phyloP scores from a whole-genome alignment of 2,329 filamentous ascomycete species.

The Aspergillus floridensis region DNA sequence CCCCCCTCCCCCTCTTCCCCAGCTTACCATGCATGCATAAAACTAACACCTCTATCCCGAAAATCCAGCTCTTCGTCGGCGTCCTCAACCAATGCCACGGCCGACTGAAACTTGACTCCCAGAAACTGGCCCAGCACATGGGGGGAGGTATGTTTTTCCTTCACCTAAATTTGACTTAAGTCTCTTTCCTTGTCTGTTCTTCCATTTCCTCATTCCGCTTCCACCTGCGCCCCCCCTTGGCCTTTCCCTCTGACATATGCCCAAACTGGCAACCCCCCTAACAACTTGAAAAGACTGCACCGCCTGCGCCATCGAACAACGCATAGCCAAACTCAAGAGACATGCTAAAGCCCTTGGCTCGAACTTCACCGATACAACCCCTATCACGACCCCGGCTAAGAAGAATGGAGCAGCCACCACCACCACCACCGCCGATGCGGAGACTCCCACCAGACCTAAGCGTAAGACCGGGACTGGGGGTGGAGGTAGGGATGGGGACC shows the following conservation, averaged over 20 bases:
- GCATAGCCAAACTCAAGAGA: not conserved
- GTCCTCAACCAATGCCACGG: not conserved
- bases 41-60: not conserved
- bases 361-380: no score
- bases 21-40: no score
- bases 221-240: no score
- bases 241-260: no score
- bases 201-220: no score
- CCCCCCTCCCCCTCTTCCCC: not conserved
- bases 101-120: not conserved
- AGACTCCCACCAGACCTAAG: not conserved
- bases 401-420: no score
- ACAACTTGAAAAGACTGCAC: not conserved
- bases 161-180: no score
- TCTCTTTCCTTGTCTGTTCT: not conserved
- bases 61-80: not conserved
- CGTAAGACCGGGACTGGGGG: not conserved
- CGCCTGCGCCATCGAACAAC: not conserved
- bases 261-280: not conserved
- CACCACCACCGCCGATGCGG: not conserved
- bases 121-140: not conserved
- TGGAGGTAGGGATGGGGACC: no score
- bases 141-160: not conserved
- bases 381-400: no score
- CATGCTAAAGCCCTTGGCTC: not conserved